These are phyloP conservation scores for Kuraishia floccosa DNA, from an alignment of 805 yeast genomes.

Conservation along the genomic window DNA sequence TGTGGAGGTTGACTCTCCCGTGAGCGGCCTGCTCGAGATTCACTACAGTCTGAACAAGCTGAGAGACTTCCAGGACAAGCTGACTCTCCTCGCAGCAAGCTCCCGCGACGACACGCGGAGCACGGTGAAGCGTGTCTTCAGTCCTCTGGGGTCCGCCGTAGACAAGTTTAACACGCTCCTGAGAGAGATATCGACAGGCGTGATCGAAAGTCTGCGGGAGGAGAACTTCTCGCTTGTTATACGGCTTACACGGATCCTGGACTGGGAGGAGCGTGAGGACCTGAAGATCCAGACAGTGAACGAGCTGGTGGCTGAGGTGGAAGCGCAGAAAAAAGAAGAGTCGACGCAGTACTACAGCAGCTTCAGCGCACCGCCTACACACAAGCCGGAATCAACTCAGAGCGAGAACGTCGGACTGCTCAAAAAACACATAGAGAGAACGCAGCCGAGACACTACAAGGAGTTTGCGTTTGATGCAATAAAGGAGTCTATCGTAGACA, in stretches of 20 bases:
- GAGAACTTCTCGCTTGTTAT: conserved; percentile 60
- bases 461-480: conserved; percentile 48
- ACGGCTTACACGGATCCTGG: conserved; percentile 66
- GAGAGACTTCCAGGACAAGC: conserved; percentile 70
- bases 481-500: conserved; percentile 48
- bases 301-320: conserved; percentile 8
- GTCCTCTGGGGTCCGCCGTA: conserved; percentile 35
- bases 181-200: conserved; percentile 49
- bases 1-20: conserved; percentile 29
- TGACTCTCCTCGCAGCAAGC: conserved; percentile 38
- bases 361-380: too few species aligned
- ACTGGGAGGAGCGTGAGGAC: conserved; percentile 74
- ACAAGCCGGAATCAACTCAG: too few species aligned
- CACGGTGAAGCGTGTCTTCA: conserved; percentile 46
- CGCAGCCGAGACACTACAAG: conserved; percentile 45
- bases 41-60: conserved; percentile 64
- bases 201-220: conserved; percentile 64
- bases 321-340: conserved; percentile 4
- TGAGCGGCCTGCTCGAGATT: conserved; percentile 48
- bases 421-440: conserved; percentile 28
- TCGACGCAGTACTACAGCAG: conserved; percentile 6
- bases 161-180: conserved; percentile 54
- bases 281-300: conserved; percentile 27
- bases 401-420: conserved; percentile 6
- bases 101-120: conserved; percentile 51